phyloP scores from a whole-genome alignment of 139 green algal species.

The Pseudopediastrum boryanum region DNA sequence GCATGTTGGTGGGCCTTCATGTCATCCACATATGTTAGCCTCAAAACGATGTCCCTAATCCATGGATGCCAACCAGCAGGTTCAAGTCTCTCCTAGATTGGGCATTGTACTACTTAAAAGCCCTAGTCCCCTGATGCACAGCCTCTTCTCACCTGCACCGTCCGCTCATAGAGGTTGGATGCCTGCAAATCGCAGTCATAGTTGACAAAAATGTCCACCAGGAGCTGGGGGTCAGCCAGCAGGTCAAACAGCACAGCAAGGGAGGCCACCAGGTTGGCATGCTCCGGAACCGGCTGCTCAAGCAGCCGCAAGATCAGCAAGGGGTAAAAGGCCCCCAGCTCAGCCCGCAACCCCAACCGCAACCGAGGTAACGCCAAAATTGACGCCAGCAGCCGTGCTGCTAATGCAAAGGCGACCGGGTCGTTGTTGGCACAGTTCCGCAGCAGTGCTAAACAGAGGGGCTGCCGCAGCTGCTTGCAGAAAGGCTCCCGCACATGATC shows the following conservation, averaged over 20 bases:
- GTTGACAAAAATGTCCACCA: constrained; percentile 95
- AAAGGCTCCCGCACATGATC: constrained; percentile 68
- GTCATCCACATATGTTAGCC: too few relatives aligned
- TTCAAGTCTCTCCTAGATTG: too few relatives aligned
- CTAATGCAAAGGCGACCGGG: constrained; percentile 53
- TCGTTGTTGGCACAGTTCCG: constrained; percentile 72
- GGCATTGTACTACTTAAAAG: too few relatives aligned
- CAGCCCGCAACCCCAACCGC: constrained; percentile 68
- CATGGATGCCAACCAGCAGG: too few relatives aligned
- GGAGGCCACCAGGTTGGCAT: constrained; percentile 38
- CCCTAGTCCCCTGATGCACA: too few relatives aligned
- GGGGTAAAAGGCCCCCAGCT: constrained; percentile 91
- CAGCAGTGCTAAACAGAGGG: constrained; percentile 84
- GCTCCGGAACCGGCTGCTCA: constrained; percentile 57
- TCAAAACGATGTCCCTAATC: too few relatives aligned
- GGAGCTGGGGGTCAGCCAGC: constrained; percentile 64
- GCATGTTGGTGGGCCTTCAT: too few relatives aligned
- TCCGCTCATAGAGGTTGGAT: constrained; percentile 86
- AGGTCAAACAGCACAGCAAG: constrained; percentile 55
- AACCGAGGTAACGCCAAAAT: constrained; percentile 60
- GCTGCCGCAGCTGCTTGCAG: constrained; percentile 77
- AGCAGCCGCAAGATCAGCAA: constrained; percentile 85
- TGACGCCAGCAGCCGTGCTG: constrained; percentile 54
- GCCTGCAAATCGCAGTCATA: constrained; percentile 92
- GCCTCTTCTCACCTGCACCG: constrained; percentile 40